Evolutionary conservation across 495 filamentous ascomycete genomes (phyloP), one percentile per base, ranked within the genome.

Genomic region (Haplographium delicatum): DNA sequence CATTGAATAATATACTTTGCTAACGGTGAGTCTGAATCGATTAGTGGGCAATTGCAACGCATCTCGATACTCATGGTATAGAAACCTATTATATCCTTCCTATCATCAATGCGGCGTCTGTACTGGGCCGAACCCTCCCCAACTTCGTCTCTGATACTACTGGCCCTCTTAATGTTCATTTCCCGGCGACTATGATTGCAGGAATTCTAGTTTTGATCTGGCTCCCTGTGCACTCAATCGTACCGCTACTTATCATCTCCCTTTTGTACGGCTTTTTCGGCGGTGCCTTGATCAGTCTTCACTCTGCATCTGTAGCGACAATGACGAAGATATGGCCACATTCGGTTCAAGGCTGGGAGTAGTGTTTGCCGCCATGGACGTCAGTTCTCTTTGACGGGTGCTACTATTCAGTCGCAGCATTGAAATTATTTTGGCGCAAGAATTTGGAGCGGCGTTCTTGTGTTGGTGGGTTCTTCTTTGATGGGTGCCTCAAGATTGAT

Each of bases 331-430:
- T 56, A 52, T 81, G 57, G 72, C 74, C 22, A 87, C 85, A 61
- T 71, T 75, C 18, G 85, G 88, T 0, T 75, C 81, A 42, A 71
- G 86, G 11, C 82, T 89, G 71, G 89, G 87, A 3, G 90, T 93
- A 85, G 74, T 81, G 22, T 83, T 91, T 50, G n/a, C n/a, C n/a
- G n/a, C n/a, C n/a, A n/a, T n/a, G n/a, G n/a, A n/a, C n/a, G n/a
- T n/a, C n/a, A n/a, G n/a, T n/a, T n/a, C n/a, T n/a, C n/a, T n/a
- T n/a, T n/a, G n/a, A n/a, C n/a, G n/a, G n/a, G n/a, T n/a, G n/a
- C n/a, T n/a, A n/a, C n/a, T n/a, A n/a, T n/a, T n/a, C n/a, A n/a
- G n/a, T n/a, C n/a, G n/a, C n/a, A n/a, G n/a, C n/a, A n/a, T n/a
- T n/a, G n/a, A n/a, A n/a, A n/a, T n/a, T n/a, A n/a, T n/a, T n/a